Evolutionary conservation across 139 green algal genomes (phyloP), one percentile per base, ranked within the genome.

Genomic region (Marvania coccoides): DNA sequence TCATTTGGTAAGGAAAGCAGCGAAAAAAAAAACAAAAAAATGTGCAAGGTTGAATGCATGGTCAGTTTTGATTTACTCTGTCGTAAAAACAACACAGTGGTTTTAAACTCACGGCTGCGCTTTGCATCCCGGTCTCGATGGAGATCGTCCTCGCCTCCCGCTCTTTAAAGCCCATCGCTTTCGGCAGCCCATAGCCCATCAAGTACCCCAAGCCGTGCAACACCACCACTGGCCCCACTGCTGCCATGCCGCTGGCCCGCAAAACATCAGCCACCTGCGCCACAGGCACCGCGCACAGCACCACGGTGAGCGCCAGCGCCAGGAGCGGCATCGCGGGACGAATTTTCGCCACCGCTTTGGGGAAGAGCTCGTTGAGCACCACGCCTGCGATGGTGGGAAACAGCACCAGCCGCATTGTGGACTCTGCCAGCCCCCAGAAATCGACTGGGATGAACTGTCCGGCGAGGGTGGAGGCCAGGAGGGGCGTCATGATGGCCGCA

Each of bases 401-500:
- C 28, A 93, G 77, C 26, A 95, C 87, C 40, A 95, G 82, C 70
- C 90, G 75, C 58, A 90, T 78, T 7, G 80, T 83, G 19, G 65
- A 78, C 31, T 69, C 28, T n/a, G 78, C 78, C 45, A 83, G 58
- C 15, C 61, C 80, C 70, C 66, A 58, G 39, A 82, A 85, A 40
- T 91, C 78, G 10, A 95, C 84, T 24, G 84, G 76, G n/a, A 95
- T 83, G 30, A 90, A 67, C 4, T 80, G 74, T 23, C 89, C 89
- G 8, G 85, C 77, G 23, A 93, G 67, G 5, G 81, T 5, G 36
- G 84, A 85, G 34, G 81, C 86, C 29, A 95, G 81, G 3, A 90
- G 61, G 3, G 89, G 89, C 6, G 89, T 95, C 86, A 95, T 91
- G 33, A 91, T 39, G 53, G 92, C 85, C 57, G 86, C 85, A 10